Conservation (phyloP, 805 yeast genomes). For the Sugiyamaella qingdaonensis region DNA sequence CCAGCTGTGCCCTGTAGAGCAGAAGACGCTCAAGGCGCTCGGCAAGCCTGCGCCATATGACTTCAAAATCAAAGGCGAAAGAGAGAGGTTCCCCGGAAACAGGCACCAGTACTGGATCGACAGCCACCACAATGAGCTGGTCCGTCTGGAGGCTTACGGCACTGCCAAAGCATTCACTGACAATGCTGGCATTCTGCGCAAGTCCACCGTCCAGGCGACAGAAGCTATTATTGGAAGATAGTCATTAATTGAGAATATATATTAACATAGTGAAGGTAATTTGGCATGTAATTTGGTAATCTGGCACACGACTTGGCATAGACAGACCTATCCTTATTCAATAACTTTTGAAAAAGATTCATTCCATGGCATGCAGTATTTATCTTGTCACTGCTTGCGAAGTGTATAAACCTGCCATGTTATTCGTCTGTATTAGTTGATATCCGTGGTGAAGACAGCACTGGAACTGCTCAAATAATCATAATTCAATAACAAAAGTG, state of each 20-base stretch:
- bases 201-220: background rate
- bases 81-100: constrained; percentile 5
- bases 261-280: too few species aligned
- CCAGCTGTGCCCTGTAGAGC: constrained; percentile 5
- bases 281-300: too few species aligned
- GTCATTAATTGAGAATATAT: background rate
- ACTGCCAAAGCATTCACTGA: constrained; percentile 6
- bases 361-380: too few species aligned
- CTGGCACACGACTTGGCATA: too few species aligned
- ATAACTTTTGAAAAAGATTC: too few species aligned
- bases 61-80: constrained; percentile 4
- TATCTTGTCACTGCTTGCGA: too few species aligned
- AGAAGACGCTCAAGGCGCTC: constrained; percentile 7
- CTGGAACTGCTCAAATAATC: too few species aligned
- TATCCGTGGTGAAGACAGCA: too few species aligned
- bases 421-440: too few species aligned
- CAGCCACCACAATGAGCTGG: constrained; percentile 1
- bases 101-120: constrained; percentile 8
- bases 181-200: constrained; percentile 2
- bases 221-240: background rate
- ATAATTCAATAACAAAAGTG: too few species aligned
- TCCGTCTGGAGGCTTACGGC: constrained; percentile 5
- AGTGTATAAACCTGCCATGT: too few species aligned
- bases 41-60: constrained; percentile 8
- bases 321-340: too few species aligned